Evolutionary conservation across 2,329 filamentous ascomycete genomes (phyloP), one percentile per base, ranked within the genome.

Genomic region (Pseudocercospora macadamiae): DNA sequence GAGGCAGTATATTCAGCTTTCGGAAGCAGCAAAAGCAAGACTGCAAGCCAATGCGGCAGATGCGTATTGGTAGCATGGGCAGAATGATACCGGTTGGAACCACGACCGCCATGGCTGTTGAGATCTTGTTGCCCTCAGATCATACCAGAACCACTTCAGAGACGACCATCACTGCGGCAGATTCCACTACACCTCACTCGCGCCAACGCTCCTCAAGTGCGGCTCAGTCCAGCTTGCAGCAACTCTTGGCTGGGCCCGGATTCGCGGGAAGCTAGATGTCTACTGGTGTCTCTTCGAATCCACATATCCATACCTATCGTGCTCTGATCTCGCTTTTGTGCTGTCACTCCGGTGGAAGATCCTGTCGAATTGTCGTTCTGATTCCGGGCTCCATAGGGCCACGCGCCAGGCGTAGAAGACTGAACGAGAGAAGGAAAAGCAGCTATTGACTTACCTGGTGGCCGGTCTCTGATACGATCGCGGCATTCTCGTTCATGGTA

Each of bases 31-130:
- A 63, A 52, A 51, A 56, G 18, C 57, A 67, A 34, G 53, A 62
- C 14, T 34, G 45, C 53, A 52, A 57, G 51, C 60, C 62, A 5
- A 55, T 60, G 45, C 56, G 65, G 6, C 48, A 19, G 3, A 65
- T 71, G 3, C 62, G 64, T 2, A 70, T 71, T 37, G 65, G 68
- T 8, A 68, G 64, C 16, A 69, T 70, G 65, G 70, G 70, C 1
- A 60, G 68, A 39, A 66, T 57, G 3, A 59, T 71, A 19, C 55
- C 67, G n/a, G 66, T 68, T 2, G 63, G 57, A 21, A 64, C 68
- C 6, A 71, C 69, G 5, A 68, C 67, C 5, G 68, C 70, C 12
- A 51, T 69, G 51, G 64, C 61, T 42, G 55, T 54, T 30, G 63
- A 65, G 21, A 58, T 60, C 14, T 44, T 51, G 51, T 23, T 47